A percentile compares a stretch with the other conserved stretches of the same genome.
These are phyloP conservation scores for Nevesoporus exiguus DNA, from an alignment of 768 basidiomycete genomes.

Conservation along the genomic window DNA sequence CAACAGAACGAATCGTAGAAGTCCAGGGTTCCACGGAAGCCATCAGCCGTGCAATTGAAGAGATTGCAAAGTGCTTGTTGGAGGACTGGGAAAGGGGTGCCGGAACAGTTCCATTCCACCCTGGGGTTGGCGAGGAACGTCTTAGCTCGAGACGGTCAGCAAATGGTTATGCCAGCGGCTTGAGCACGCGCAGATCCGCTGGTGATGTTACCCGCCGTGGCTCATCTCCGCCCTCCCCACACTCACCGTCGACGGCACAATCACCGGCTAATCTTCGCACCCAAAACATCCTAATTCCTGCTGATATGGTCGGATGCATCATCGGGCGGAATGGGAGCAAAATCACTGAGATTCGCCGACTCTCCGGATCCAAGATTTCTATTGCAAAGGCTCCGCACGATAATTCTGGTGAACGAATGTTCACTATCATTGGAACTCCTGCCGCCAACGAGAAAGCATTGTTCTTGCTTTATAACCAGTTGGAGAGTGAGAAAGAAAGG, in stretches of 20 bases:
- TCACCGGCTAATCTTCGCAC: constrained; percentile 84
- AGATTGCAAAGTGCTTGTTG: constrained; percentile 92
- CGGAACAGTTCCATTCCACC: constrained; percentile 95
- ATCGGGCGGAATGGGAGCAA: constrained; percentile 97
- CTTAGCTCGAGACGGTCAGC: constrained; percentile 45
- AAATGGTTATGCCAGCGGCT: constrained; percentile 51
- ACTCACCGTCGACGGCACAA: constrained; percentile 47
- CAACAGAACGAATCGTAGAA: constrained; percentile 98
- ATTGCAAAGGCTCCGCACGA: constrained; percentile 99
- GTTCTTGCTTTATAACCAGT: constrained; percentile 94
- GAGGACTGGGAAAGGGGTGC: constrained; percentile 96
- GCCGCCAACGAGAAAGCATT: constrained; percentile 98
- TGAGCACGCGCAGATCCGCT: constrained; percentile 58
- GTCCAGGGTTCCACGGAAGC: constrained; percentile 92
- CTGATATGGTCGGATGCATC: constrained; percentile 97
- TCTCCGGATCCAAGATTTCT: constrained; percentile 96
- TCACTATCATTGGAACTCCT: constrained; percentile 95
- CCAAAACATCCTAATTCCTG: constrained; percentile 98
- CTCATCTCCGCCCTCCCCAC: constrained; percentile 37
- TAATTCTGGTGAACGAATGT: constrained; percentile 99
- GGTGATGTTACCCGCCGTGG: constrained; percentile 50
- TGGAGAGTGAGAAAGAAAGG: constrained; percentile 95
- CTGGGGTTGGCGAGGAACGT: constrained; percentile 76
- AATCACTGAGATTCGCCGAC: constrained; percentile 98
- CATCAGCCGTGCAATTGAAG: constrained; percentile 90